These are phyloP conservation scores for Dendrobium huoshanense DNA, from an alignment of 106 monocot genomes.

Conservation along the genomic window DNA sequence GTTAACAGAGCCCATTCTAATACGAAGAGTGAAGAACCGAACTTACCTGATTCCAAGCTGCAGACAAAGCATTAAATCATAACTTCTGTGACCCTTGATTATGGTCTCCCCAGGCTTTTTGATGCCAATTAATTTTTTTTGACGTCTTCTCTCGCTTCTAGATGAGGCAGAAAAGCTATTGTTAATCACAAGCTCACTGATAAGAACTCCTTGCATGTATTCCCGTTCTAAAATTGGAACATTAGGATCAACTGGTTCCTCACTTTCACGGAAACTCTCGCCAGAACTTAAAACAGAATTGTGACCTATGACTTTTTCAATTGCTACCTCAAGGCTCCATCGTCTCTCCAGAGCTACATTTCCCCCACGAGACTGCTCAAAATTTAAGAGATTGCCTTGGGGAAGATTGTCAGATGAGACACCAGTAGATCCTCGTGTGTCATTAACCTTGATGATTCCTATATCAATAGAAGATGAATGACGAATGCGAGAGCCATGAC, in stretches of 20 bases:
- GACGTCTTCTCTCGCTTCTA: slow-evolving; percentile 39
- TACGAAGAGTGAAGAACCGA: background rate
- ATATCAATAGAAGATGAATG: slow-evolving; percentile 81
- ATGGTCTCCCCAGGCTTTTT: slow-evolving; percentile 64
- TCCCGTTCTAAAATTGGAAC: slow-evolving; percentile 62
- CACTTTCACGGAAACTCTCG: slow-evolving; percentile 37
- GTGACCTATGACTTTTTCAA: slow-evolving; percentile 80
- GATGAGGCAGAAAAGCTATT: slow-evolving; percentile 38
- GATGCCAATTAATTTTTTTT: slow-evolving; percentile 39
- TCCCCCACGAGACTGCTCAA: slow-evolving; percentile 37
- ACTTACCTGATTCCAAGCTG: slow-evolving; percentile 67
- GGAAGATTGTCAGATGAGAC: slow-evolving; percentile 22
- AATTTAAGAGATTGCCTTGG: slow-evolving; percentile 43
- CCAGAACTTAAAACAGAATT: slow-evolving; percentile 14
- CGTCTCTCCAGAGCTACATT: slow-evolving; percentile 82
- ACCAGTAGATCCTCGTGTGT: slow-evolving; percentile 24
- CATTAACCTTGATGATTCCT: slow-evolving; percentile 58
- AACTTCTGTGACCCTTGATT: slow-evolving; percentile 70
- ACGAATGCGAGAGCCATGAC: slow-evolving; percentile 68
- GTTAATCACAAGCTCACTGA: slow-evolving; percentile 53
- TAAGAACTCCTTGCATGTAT: slow-evolving; percentile 72
- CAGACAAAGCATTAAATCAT: slow-evolving; percentile 73
- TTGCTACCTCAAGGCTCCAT: slow-evolving; percentile 97
- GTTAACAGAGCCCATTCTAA: background rate
- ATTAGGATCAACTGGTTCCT: slow-evolving; percentile 28